Conservation (phyloP, 2,329 filamentous ascomycete genomes). For the Ophiostoma ulmi region DNA sequence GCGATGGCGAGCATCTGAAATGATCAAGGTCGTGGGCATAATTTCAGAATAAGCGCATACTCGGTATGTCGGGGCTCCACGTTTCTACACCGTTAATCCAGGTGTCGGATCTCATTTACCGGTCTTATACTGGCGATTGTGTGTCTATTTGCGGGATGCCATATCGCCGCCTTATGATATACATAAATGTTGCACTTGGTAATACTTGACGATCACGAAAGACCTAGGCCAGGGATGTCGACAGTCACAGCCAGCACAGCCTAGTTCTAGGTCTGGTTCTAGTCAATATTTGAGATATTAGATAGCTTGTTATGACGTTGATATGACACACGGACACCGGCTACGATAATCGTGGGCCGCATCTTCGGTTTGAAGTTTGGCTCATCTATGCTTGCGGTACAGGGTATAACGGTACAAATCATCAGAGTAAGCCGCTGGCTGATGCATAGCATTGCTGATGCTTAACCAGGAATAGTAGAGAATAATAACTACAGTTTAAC, state of each 20-base stretch:
- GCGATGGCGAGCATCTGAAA: no score
- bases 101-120: background rate
- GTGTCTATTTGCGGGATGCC: background rate
- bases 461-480: no score
- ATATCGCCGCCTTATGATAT: background rate
- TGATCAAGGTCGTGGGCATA: background rate
- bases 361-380: background rate
- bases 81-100: background rate
- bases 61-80: background rate
- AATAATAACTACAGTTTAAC: no score
- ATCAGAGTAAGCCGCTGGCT: background rate
- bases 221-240: background rate
- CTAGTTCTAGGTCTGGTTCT: background rate
- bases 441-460: background rate
- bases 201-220: background rate
- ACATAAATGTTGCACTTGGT: background rate
- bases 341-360: background rate
- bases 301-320: background rate
- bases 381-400: background rate
- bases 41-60: background rate
- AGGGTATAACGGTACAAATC: background rate
- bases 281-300: background rate
- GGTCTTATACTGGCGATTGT: background rate
- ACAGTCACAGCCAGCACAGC: background rate
- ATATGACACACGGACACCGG: background rate